Evolutionary conservation across 176 grass and related monocot genomes (phyloP), one percentile per base, ranked within the genome.

Genomic region (Bonia amplexicaulis): DNA sequence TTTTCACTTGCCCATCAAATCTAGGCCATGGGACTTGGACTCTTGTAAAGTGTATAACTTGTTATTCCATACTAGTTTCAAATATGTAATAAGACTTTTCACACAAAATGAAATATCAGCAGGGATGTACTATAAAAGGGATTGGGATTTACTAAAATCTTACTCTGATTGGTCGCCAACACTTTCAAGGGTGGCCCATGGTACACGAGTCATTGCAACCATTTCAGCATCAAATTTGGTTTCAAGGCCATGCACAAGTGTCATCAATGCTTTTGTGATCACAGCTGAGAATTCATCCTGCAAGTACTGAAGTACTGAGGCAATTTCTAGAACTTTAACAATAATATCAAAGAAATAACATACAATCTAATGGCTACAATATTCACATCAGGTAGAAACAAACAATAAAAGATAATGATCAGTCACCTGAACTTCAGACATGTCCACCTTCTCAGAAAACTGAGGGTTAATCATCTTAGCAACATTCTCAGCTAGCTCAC

Each of bases 221-320:
- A 99, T 99, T 91, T 99, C 96, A 87, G 88, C 84, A 84, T 99
- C 96, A 84, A 99, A 99, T 85, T 99, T 99, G 60, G 96, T 99
- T 90, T 99, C 96, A 59, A 99, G 78, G 40, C 96, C 96, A 79
- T 99, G 93, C 71, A 99, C 96, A 81, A 99, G 87, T 77, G 96
- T 96, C 85, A 99, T 90, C 76, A 99, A 72, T 71, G 96, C 96
- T 96, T 95, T 96, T 41, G 91, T 99, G 64, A 99, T 94, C 70
- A 99, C 88, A 6, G 88, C 91, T 29, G 93, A 96, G 84, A 99
- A 99, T 71, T 99, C 96, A 86, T 96, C 96, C 96, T 99, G 88
- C 86, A 72, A 84, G 22, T 48, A 91, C 79, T 52, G 9, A 82
- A 40, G 65, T 79, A 58, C 37, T 68, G 53, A 74, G 68, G 40